Evolutionary conservation across 345 rosid species (phyloP).

Genomic region (Firmiana major): DNA sequence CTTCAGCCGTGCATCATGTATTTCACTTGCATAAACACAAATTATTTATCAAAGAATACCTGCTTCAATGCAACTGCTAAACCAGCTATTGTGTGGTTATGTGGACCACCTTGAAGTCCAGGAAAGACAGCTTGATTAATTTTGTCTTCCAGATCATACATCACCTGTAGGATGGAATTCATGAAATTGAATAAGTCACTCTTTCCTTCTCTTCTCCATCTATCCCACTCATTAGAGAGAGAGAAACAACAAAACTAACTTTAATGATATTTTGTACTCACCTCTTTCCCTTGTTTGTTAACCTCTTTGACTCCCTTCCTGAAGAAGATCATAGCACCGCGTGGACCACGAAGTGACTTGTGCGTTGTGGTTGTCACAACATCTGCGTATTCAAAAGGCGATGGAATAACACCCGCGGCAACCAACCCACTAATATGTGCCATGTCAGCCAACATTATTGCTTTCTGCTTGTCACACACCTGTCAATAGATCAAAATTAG

Average conservation of each 20-base stretch:
- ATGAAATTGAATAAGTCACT: background rate
- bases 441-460: constrained; percentile 86
- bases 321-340: constrained; percentile 98
- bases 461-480: constrained; percentile 98
- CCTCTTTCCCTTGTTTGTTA: constrained; percentile 91
- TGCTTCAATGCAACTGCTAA: constrained; percentile 92
- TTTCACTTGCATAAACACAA: background rate
- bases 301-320: constrained; percentile 86
- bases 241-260: background rate
- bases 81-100: constrained; percentile 88
- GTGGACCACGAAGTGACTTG: constrained; percentile 96
- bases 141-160: constrained; percentile 83
- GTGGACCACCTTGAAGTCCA: constrained; percentile 98
- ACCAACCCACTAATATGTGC: constrained; percentile 97
- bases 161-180: constrained; percentile 45
- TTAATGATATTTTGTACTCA: constrained; percentile 22
- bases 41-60: constrained; percentile 30
- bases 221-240: background rate
- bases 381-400: constrained; percentile 96
- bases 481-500: constrained; percentile 30
- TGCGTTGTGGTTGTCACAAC: constrained; percentile 95
- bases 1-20: background rate
- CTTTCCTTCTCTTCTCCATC: background rate
- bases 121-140: constrained; percentile 94
- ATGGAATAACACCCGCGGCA: constrained; percentile 93